Conservation (phyloP, 2,329 filamentous ascomycete species). For the Dryadomyces quercivorus region DNA sequence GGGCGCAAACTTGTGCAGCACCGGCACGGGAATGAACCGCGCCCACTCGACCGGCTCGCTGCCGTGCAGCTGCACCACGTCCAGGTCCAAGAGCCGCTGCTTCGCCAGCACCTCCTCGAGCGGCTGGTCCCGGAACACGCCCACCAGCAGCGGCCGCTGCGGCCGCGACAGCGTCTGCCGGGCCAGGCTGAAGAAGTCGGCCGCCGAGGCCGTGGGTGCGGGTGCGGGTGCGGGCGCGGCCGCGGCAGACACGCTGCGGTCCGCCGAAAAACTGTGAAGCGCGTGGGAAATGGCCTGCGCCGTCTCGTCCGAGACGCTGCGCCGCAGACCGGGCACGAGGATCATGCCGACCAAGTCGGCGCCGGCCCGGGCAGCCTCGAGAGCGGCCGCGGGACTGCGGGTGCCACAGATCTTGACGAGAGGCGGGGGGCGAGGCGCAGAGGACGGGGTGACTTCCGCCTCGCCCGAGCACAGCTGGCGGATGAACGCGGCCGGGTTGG, state of each 20-base stretch:
- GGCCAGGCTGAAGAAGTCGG: constrained; percentile 52
- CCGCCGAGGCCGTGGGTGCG: constrained; percentile 22
- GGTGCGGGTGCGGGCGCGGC: constrained; percentile 20
- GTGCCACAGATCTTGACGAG: constrained; percentile 96
- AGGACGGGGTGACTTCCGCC: background rate
- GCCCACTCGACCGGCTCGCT: constrained; percentile 90
- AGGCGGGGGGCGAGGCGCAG: constrained; percentile 30
- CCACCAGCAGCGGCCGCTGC: constrained; percentile 55
- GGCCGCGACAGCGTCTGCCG: constrained; percentile 21
- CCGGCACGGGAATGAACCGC: constrained; percentile 75
- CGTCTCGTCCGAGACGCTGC: constrained; percentile 66
- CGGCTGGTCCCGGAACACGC: constrained; percentile 88
- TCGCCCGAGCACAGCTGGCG: constrained; percentile 60
- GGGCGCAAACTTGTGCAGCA: constrained; percentile 76
- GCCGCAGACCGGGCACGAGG: constrained; percentile 67
- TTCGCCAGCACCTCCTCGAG: constrained; percentile 70
- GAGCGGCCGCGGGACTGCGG: constrained; percentile 66
- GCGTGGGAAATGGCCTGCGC: constrained; percentile 70
- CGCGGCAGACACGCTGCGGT: constrained; percentile 20
- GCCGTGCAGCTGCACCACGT: constrained; percentile 88
- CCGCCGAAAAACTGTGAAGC: constrained; percentile 41
- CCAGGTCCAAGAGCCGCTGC: constrained; percentile 63
- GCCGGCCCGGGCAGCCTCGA: constrained; percentile 69
- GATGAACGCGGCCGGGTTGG: constrained; percentile 74
- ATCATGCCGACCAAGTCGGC: constrained; percentile 93